These are phyloP conservation scores for Aeschynomene evenia DNA, from an alignment of 306 rosid genomes.

Conservation along the genomic window DNA sequence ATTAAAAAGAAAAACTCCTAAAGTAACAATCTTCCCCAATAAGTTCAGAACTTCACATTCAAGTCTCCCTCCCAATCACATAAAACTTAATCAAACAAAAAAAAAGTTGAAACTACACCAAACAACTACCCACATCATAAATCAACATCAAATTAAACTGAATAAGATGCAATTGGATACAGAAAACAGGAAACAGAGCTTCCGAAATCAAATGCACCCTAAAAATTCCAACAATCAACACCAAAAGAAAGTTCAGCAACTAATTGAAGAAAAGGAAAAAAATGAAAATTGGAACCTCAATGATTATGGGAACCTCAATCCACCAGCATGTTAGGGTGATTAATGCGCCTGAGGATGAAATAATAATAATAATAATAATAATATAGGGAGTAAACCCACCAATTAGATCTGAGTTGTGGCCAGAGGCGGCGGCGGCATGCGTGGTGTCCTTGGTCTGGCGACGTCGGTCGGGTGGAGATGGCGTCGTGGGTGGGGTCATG, in stretches of 20 bases:
- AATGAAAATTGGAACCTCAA: slow-evolving; percentile 56
- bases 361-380: too few relatives aligned
- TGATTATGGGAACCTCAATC: slow-evolving; percentile 72
- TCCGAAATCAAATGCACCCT: too few relatives aligned
- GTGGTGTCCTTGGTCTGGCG: too few relatives aligned
- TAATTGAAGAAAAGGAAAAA: not conserved
- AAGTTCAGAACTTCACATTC: not conserved
- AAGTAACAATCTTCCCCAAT: not conserved
- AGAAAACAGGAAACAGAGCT: too few relatives aligned
- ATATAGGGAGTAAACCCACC: too few relatives aligned
- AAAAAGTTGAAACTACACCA: too few relatives aligned
- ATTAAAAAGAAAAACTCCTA: not conserved
- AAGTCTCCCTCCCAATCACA: not conserved
- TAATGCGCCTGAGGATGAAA: slow-evolving; percentile 71
- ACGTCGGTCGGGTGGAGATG: too few relatives aligned
- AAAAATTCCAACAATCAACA: not conserved
- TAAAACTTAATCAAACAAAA: too few relatives aligned
- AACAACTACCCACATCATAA: not conserved
- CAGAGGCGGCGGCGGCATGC: too few relatives aligned
- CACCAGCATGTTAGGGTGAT: slow-evolving; percentile 88
- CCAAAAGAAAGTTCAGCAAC: not conserved
- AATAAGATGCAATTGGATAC: too few relatives aligned
- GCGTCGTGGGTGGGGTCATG: too few relatives aligned
- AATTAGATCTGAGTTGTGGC: too few relatives aligned
- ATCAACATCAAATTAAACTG: not conserved